Base-by-base conservation (phyloP, 192 early-diverging fungal species). In the Podila epicladia region DNA sequence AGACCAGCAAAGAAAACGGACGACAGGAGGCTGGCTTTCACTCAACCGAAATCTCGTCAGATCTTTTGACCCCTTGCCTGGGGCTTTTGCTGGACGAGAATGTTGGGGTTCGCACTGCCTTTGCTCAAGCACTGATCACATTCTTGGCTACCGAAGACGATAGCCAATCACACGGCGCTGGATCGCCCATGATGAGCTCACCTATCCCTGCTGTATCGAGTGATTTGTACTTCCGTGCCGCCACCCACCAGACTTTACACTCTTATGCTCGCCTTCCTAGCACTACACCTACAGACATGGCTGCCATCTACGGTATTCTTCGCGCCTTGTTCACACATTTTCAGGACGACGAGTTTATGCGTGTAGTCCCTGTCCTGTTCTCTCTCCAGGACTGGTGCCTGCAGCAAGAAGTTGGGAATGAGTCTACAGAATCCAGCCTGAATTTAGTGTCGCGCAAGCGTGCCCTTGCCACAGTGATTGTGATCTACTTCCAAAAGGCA, bases 71-170 rank as follows among this genome's bases (percentile, higher is more conserved):
- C 0, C 70, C 79, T 32, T 77, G 82, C 45, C 64, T 84, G 2
- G 77, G 64, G 4, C 66, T 86, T 31, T 74, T 84, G 58, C 12
- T 77, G 53, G 85, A 86, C 58, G 65, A 71, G 19, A 64, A 79
- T 31, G 64, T 76, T 24, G 74, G 73, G 31, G 75, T 82, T 64
- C 65, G 88, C 22, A 69, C 80, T 1, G 60, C 72, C 24, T 87
- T 85, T 69, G 78, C 85, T 3, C 62, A 79, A 12, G 76, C 80
- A 0, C 48, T 89, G 24, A 37, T 83, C 29, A 80, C 69, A 9
- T 87, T 86, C 70, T 70, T 89, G 63, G 82, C 77, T 13, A 65
- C 74, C 9, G 73, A 84, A 63, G 71, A 87, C 12, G 83, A 85
- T 8, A 68, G 12, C 24, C 53, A 20, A 26, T 22, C 55, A 4